Percentiles rank a stretch among this genome's conserved stretches.
Conservation (phyloP, 2,329 filamentous ascomycete genomes). For the Cladosporium velox region DNA sequence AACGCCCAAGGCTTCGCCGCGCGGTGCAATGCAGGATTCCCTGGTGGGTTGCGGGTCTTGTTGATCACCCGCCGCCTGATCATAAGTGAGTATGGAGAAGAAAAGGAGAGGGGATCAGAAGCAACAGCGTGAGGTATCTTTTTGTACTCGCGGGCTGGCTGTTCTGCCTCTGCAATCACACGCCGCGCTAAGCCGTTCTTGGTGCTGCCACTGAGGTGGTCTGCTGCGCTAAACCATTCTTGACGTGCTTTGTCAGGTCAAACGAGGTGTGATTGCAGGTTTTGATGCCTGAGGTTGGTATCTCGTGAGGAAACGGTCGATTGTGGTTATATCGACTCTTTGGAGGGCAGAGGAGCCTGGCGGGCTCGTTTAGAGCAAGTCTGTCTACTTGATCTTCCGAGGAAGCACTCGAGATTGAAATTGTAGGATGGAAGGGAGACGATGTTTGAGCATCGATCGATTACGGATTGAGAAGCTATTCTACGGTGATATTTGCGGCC, state of each 20-base stretch:
- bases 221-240: neutral
- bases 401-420: neutral
- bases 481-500: neutral
- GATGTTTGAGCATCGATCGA: neutral
- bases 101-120: neutral
- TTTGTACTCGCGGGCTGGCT: neutral
- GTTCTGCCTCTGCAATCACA: neutral
- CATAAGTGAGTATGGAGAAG: neutral
- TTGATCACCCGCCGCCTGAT: neutral
- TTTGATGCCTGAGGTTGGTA: neutral
- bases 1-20: neutral
- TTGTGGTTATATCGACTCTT: neutral
- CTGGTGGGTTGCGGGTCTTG: neutral
- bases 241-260: neutral
- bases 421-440: neutral
- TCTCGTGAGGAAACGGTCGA: neutral
- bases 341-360: neutral
- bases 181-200: neutral
- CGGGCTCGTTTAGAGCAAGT: neutral
- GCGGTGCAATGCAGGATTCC: neutral
- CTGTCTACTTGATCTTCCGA: neutral
- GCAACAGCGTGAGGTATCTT: neutral
- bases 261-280: neutral
- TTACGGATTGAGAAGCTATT: neutral
- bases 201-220: too few species aligned